Base-by-base conservation (phyloP, 1,284 basidiomycete genomes). In the Leucoagaricus sp. region DNA sequence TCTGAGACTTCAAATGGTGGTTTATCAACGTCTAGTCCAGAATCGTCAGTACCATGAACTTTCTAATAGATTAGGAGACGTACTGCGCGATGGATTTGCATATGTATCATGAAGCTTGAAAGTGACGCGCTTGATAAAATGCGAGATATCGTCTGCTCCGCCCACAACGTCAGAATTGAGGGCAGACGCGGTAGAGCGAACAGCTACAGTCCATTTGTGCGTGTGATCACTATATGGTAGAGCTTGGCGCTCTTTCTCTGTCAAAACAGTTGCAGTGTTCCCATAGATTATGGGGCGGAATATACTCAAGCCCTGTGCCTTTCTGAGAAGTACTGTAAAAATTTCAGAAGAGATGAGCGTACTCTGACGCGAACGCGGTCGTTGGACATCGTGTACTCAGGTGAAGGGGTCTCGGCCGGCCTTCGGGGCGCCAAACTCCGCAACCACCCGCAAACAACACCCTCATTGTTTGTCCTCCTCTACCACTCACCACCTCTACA, bases 71-170 rank as follows among this genome's bases (percentile, higher is more conserved):
- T 23, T 47, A 44, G n/a, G n/a, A 17, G 38, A 70, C 89, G 69
- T 67, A 96, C 96, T 92, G 75, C 96, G 79, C 40, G 88, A 90
- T 0, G 95, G 94, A 68, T 90, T 94, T 0, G 93, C 72, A 75
- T 98, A 99, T 0, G 96, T 98, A 63, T 99, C 97, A 74, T 99
- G 97, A 49, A 99, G 76, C 72, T 96, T 96, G 84, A 99, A 98
- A 13, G 94, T 93, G 50, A 99, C 96, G 48, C 94, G 85, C 71
- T 96, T 97, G 68, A 98, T 87, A 67, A 96, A 91, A 66, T 96
- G 91, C 59, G 84, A 83, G 53, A 96, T 69, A 68, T 97, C 94
- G 68, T 97, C 94, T 45, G 85, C 88, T 9, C 93, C 94, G 19
- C 94, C 94, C 13, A 92, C 87, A n/a, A 81, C 75, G 57, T 89